phyloP scores from a whole-genome alignment of 768 basidiomycete genomes.

The Podaxis pistillaris region DNA sequence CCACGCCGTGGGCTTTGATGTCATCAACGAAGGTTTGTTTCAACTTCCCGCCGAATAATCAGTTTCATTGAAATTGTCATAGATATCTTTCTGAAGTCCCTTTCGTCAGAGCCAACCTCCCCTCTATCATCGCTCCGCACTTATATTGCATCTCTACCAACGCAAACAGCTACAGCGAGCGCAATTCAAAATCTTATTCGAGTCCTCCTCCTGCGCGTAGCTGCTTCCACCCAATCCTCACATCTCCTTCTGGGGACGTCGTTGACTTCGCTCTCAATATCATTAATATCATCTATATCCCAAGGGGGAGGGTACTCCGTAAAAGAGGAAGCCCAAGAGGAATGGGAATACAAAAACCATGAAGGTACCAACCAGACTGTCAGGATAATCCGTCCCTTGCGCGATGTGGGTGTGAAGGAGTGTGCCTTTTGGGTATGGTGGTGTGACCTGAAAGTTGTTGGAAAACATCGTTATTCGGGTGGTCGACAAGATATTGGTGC shows the following conservation, averaged over 20 bases:
- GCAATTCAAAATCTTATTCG: constrained; percentile 61
- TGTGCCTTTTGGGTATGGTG: constrained; percentile 80
- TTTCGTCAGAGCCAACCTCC: constrained; percentile 24
- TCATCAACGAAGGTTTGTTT: constrained; percentile 51
- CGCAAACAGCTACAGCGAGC: constrained; percentile 63
- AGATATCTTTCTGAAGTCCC: constrained; percentile 32
- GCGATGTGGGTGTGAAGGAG: constrained; percentile 77
- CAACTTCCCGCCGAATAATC: neutral
- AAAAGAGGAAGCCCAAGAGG: constrained; percentile 67
- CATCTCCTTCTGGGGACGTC: constrained; percentile 79
- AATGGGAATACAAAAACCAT: constrained; percentile 42
- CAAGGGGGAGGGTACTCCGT: constrained; percentile 77
- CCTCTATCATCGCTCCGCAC: constrained; percentile 34
- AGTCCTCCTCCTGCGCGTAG: constrained; percentile 69
- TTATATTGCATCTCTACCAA: constrained; percentile 69
- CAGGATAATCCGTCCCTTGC: constrained; percentile 62
- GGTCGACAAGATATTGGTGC: constrained; percentile 59
- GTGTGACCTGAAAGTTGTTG: constrained; percentile 50
- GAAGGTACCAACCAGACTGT: constrained; percentile 29
- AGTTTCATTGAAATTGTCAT: neutral
- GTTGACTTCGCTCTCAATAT: constrained; percentile 74
- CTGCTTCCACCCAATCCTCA: constrained; percentile 56
- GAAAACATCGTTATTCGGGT: constrained; percentile 27
- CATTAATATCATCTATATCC: constrained; percentile 69
- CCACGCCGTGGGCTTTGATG: constrained; percentile 35